phyloP scores from a whole-genome alignment of 208 protist species.

The Wallacemonas rigidus region DNA sequence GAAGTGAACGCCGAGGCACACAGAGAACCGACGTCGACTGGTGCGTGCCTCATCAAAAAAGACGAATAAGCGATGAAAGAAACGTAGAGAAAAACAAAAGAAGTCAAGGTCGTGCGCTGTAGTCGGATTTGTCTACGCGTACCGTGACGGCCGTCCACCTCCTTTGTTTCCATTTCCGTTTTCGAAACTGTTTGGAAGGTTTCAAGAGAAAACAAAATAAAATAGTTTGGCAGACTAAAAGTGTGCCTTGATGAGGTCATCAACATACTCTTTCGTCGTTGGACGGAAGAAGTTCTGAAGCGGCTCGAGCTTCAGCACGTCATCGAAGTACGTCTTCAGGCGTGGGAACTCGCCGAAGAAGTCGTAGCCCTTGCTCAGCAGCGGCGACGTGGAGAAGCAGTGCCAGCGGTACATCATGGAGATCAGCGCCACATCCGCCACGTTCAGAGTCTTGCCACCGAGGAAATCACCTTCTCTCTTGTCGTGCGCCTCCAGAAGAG shows the following conservation, averaged over 20 bases:
- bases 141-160: no score
- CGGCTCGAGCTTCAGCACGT: slow-evolving; percentile 5
- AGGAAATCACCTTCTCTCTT: slow-evolving; percentile 8
- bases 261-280: slow-evolving; percentile 11
- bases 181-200: no score
- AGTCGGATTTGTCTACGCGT: no score
- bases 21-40: background rate
- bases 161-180: no score
- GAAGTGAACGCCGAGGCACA: slow-evolving; percentile 5
- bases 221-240: background rate
- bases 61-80: background rate
- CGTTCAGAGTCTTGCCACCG: background rate
- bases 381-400: slow-evolving; percentile 4
- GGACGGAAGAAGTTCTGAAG: slow-evolving; percentile 15
- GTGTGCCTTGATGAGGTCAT: slow-evolving; percentile 17
- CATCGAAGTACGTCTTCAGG: slow-evolving; percentile 16
- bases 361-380: slow-evolving; percentile 13
- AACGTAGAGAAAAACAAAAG: background rate
- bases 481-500: slow-evolving; percentile 1
- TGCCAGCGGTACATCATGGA: slow-evolving; percentile 14
- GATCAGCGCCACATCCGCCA: slow-evolving; percentile 18
- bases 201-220: slow-evolving; percentile 6
- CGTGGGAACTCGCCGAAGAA: slow-evolving; percentile 17
- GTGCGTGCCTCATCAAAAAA: background rate
- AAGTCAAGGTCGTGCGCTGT: background rate